Base-by-base conservation (phyloP, 306 rosid genomes). In the Fragaria vesca region DNA sequence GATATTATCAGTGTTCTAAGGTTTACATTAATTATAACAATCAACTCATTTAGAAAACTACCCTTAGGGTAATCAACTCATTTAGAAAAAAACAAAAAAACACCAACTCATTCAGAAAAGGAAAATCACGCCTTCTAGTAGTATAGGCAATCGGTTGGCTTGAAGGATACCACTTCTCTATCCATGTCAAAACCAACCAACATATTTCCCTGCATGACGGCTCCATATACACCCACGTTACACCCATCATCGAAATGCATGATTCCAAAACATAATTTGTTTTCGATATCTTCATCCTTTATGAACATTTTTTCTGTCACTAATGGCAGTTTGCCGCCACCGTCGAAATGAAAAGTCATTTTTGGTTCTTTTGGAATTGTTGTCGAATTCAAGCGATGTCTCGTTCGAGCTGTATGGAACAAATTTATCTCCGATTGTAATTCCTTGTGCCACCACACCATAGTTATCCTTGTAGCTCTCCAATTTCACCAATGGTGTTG, bases 341-440 rank as follows among this genome's bases (percentile, higher is more conserved):
- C 62, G 1, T 20, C 62, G 12, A 55, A 55, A 55, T 55, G 62
- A 18, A 55, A 6, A 6, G 62, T 55, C 11, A 55, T 6, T 18
- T n/a, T n/a, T 18, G 24, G 26, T 55, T n/a, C 62, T n/a, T 55
- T 7, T 55, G 62, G 62, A n/a, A 55, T 55, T 55, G 62, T 55
- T 26, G 28, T 20, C 28, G 60, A 16, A 28, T 55, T 55, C 4
- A 55, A 6, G n/a, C n/a, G n/a, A n/a, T n/a, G n/a, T n/a, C n/a
- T n/a, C 84, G n/a, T 83, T 30, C 8, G 82, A 71, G 38, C 58
- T 78, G 3, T 78, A 89, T 0, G 85, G 57, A 50, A 90, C 78
- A 79, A 74, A 84, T 45, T 79, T 86, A 18, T 90, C 74, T 72
- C 89, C 94, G 9, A 90, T 82, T 70, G 91, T 88, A 15, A 90